Conservation (phyloP, 2,329 filamentous ascomycete species). For the Cordyceps cicadae region DNA sequence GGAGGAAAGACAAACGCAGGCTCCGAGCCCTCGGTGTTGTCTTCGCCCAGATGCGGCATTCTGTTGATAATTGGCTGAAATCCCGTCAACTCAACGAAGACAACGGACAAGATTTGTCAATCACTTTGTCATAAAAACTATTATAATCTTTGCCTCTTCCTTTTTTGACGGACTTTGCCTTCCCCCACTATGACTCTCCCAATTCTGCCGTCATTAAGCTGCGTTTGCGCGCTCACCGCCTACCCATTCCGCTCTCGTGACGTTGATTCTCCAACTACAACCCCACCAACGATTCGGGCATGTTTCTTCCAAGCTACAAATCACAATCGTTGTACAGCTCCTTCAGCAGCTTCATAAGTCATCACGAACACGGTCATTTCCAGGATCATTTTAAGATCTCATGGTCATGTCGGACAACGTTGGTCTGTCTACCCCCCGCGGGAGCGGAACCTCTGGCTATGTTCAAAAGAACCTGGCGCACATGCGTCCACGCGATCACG, state of each 20-base stretch:
- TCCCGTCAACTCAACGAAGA: neutral
- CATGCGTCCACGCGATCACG: conserved; percentile 73
- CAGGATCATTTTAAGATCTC: neutral
- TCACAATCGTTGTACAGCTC: neutral
- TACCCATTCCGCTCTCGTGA: conserved; percentile 2
- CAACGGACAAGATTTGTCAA: neutral
- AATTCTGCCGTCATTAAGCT: conserved; percentile 2
- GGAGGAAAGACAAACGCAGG: conserved; percentile 62
- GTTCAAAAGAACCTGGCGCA: conserved; percentile 93
- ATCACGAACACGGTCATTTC: neutral
- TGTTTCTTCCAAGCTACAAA: neutral
- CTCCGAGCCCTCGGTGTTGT: neutral
- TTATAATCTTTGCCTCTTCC: neutral
- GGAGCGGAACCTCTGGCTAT: conserved; percentile 93
- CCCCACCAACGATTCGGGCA: neutral
- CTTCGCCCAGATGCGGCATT: conserved; percentile 25
- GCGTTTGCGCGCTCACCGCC: conserved; percentile 8
- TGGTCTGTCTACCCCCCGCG: conserved; percentile 86
- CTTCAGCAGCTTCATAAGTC: neutral
- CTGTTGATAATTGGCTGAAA: neutral
- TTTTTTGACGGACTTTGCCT: neutral
- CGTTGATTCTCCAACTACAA: conserved; percentile 2
- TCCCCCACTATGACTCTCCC: conserved; percentile 10
- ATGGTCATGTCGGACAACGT: conserved; percentile 86
- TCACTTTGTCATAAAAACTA: neutral